Evolutionary conservation across 2,329 filamentous ascomycete genomes (phyloP).

Genomic region (Fusarium drepaniforme): DNA sequence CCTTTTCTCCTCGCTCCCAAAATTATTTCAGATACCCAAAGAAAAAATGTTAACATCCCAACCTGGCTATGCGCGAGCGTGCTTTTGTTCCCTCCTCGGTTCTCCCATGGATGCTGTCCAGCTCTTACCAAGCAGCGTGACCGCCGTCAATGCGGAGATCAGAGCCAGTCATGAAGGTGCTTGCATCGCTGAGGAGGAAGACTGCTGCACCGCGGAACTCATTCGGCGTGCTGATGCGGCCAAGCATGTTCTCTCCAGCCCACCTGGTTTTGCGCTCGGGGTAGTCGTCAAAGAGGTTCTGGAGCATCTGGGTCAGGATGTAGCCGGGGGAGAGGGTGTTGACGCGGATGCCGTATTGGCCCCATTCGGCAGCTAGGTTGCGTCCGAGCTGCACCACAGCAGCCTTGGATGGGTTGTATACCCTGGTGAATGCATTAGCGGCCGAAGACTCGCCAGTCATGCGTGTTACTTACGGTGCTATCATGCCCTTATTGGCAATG

Average conservation of each 20-base stretch:
- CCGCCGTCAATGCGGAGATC: conserved; percentile 80
- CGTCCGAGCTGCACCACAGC: conserved; percentile 78
- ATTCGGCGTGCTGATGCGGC: conserved; percentile 72
- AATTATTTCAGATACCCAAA: conserved; percentile 30
- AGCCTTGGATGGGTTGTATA: conserved; percentile 83
- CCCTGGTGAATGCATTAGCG: conserved; percentile 53
- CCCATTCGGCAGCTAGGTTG: conserved; percentile 81
- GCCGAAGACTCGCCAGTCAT: not conserved
- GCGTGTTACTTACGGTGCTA: conserved; percentile 65
- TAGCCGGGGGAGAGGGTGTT: conserved; percentile 87
- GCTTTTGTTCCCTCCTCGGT: not conserved
- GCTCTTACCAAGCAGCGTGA: conserved; percentile 68
- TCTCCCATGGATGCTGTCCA: not conserved
- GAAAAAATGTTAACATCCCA: conserved; percentile 5
- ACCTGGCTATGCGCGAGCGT: conserved; percentile 10
- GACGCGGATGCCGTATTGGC: conserved; percentile 77
- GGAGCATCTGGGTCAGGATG: conserved; percentile 86
- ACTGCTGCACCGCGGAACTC: conserved; percentile 81
- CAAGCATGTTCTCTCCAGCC: conserved; percentile 89
- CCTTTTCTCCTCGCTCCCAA: conserved; percentile 30
- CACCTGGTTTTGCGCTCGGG: conserved; percentile 77
- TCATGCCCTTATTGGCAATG: conserved; percentile 72
- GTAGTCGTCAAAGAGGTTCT: conserved; percentile 80
- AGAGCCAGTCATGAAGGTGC: conserved; percentile 80
- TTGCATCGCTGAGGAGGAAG: conserved; percentile 79